These are phyloP conservation scores for Mycena albidolilacea DNA, from an alignment of 768 basidiomycete genomes.

Conservation along the genomic window DNA sequence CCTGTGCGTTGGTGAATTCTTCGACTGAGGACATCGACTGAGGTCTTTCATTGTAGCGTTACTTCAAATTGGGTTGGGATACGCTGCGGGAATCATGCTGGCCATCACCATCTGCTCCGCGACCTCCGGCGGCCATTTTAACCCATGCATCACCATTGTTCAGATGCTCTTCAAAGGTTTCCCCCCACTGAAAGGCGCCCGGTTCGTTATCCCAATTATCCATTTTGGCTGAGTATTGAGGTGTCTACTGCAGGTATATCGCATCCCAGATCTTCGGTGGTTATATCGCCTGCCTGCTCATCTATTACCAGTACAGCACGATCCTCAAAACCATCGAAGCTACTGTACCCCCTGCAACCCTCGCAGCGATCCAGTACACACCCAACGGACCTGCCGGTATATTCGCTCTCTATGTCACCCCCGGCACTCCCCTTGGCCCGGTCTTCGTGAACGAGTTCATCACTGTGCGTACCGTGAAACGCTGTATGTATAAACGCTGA, in stretches of 20 bases:
- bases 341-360: slow-evolving; percentile 44
- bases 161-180: slow-evolving; percentile 68
- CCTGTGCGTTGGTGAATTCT: slow-evolving; percentile 61
- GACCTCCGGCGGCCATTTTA: slow-evolving; percentile 77
- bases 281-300: slow-evolving; percentile 71
- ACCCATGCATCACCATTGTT: slow-evolving; percentile 72
- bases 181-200: slow-evolving; percentile 63
- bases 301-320: slow-evolving; percentile 74
- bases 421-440: slow-evolving; percentile 60
- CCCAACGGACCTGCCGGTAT: slow-evolving; percentile 66
- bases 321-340: slow-evolving; percentile 57
- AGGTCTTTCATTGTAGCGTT: slow-evolving; percentile 54
- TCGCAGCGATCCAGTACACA: slow-evolving; percentile 50
- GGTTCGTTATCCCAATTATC: slow-evolving; percentile 51
- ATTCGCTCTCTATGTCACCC: slow-evolving; percentile 63
- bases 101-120: slow-evolving; percentile 67
- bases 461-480: slow-evolving; percentile 53
- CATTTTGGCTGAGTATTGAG: not conserved
- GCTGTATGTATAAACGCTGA: not conserved
- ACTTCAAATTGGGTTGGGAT: slow-evolving; percentile 70
- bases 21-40: slow-evolving; percentile 1
- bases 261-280: slow-evolving; percentile 76
- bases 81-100: slow-evolving; percentile 72
- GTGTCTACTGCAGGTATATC: slow-evolving; percentile 65
- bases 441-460: slow-evolving; percentile 72